Evolutionary conservation across 1,139 yeast genomes (phyloP).

Genomic region (Chernovozyma aurita): DNA sequence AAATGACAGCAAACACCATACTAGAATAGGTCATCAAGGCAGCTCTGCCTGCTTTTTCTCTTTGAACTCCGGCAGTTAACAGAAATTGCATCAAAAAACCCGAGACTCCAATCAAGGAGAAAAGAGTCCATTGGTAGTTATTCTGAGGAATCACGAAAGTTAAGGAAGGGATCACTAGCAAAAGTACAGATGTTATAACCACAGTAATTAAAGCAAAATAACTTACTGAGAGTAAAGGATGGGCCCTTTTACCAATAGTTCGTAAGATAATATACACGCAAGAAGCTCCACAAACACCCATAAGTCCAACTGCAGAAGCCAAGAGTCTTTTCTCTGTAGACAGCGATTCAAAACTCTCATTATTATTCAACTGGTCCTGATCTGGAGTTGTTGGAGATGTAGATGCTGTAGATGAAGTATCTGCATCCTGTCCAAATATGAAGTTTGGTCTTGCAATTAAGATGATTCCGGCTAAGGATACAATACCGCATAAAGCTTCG

Average conservation of each 20-base stretch:
- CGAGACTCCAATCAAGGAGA: conserved; percentile 59
- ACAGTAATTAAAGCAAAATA: conserved; percentile 65
- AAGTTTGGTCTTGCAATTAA: conserved; percentile 82
- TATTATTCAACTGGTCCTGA: conserved; percentile 5
- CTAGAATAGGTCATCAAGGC: conserved; percentile 72
- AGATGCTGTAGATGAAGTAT: too few relatives aligned
- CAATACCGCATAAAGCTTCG: conserved; percentile 65
- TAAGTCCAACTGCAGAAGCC: conserved; percentile 63
- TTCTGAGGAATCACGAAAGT: conserved; percentile 59
- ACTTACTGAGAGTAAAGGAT: conserved; percentile 74
- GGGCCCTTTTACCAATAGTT: conserved; percentile 72
- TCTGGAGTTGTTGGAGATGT: background rate
- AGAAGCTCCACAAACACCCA: conserved; percentile 71
- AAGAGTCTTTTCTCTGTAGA: conserved; percentile 37
- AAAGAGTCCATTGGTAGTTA: conserved; percentile 58
- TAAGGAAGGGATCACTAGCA: conserved; percentile 55
- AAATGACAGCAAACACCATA: conserved; percentile 71
- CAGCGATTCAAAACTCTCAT: conserved; percentile 35
- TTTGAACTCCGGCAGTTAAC: conserved; percentile 77
- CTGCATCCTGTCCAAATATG: conserved; percentile 47
- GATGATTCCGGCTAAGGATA: conserved; percentile 72
- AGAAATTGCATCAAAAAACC: conserved; percentile 82
- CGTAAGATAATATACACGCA: conserved; percentile 68
- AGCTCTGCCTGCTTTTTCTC: conserved; percentile 77
- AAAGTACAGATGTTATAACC: conserved; percentile 50